Percentiles rank a stretch among this genome's conserved stretches.
phyloP scores from a whole-genome alignment of 495 filamentous ascomycete genomes.

The Oidiodendron maius region DNA sequence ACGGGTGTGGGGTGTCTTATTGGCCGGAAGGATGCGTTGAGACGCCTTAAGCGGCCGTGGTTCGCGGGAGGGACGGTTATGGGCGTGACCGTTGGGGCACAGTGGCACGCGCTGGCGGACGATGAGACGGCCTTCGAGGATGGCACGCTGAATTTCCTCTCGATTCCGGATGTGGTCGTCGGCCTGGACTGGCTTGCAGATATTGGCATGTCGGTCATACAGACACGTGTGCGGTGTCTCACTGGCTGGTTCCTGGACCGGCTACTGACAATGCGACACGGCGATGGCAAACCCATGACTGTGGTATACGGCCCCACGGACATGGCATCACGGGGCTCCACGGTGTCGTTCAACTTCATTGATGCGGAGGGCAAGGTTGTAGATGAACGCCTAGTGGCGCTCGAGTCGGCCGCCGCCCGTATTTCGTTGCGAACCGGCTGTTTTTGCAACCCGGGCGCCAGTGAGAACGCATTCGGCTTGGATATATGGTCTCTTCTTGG shows the following conservation, averaged over 20 bases:
- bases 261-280: constrained; percentile 38
- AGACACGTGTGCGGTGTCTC: constrained; percentile 29
- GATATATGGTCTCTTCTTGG: neutral
- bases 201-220: constrained; percentile 16
- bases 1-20: constrained; percentile 53
- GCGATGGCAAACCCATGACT: constrained; percentile 40
- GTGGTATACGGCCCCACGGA: constrained; percentile 46
- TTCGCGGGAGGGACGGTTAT: constrained; percentile 58
- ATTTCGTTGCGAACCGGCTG: constrained; percentile 55
- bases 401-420: constrained; percentile 27
- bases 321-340: constrained; percentile 45
- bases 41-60: constrained; percentile 42
- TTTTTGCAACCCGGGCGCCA: constrained; percentile 57
- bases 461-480: constrained; percentile 23
- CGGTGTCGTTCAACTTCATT: constrained; percentile 50
- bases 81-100: constrained; percentile 38
- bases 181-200: constrained; percentile 37
- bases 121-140: constrained; percentile 49
- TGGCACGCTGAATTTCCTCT: constrained; percentile 54
- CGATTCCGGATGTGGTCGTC: constrained; percentile 46
- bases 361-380: constrained; percentile 36
- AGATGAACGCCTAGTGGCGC: constrained; percentile 46
- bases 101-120: constrained; percentile 44
- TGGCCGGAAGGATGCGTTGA: constrained; percentile 36
- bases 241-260: constrained; percentile 41